Evolutionary conservation across 441 rosid genomes (phyloP), one percentile per base, ranked within the genome.

Genomic region (Gossypium lobatum): DNA sequence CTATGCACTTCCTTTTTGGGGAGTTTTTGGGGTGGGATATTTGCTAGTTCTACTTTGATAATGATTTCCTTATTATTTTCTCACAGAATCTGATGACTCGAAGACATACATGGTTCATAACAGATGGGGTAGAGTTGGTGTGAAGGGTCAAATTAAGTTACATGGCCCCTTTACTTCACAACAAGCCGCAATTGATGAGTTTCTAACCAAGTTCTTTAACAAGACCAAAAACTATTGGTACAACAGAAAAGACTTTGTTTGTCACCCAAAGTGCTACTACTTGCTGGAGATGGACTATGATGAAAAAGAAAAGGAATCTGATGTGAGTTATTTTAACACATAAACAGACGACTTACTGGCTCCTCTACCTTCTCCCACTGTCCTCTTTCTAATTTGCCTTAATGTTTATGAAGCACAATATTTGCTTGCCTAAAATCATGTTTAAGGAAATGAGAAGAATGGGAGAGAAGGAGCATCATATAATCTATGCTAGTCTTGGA

Each of bases 241-340:
- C 17, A 13, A 86, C 25, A 84, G 95, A 62, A 83, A 79, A 79
- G 74, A 88, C 25, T 94, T 94, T 80, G 69, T 70, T 25, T 82
- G 82, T 76, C 60, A 85, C 65, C 92, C 92, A 34, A 91, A 86
- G 79, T 80, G 74, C 78, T 92, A 92, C 79, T 71, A 95, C 57
- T 87, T 86, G 95, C 62, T 91, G 70, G 97, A 94, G 81, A 94
- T 89, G 97, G 96, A 91, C 84, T 92, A 92, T 70, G 78, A 83
- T 23, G 81, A 82, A 73, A 82, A 83, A 48, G 87, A 87, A 76
- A 80, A 65, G 28, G 88, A 85, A 72, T 74, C 81, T 78, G 82
- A 20, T 50, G 86, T 80, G 45, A 75, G 84, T 81, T 45, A 65
- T 81, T 63, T 2, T 17, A 61, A 57, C 39, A 66, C 68, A 54